Evolutionary conservation across 768 basidiomycete genomes (phyloP).

Genomic region (Tubosaeta brunneosetosa): DNA sequence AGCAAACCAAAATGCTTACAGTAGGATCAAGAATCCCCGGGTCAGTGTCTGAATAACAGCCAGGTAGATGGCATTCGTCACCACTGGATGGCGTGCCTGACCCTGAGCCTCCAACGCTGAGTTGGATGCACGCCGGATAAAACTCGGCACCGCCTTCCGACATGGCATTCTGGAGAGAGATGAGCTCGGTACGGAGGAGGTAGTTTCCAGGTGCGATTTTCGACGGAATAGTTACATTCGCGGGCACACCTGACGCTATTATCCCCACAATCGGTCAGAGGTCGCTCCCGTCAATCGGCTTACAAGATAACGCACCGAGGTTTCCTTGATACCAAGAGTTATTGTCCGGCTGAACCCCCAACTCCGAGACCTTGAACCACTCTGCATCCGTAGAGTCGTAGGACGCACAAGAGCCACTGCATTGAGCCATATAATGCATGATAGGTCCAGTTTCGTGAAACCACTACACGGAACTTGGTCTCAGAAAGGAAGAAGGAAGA

Average conservation of each 20-base stretch:
- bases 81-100: constrained; percentile 14
- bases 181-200: constrained; percentile 72
- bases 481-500: background rate
- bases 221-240: constrained; percentile 42
- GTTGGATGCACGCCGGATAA: constrained; percentile 29
- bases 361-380: constrained; percentile 71
- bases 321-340: constrained; percentile 46
- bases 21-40: constrained; percentile 59
- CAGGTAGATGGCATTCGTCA: constrained; percentile 58
- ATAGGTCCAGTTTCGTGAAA: constrained; percentile 61
- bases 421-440: constrained; percentile 69
- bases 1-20: constrained; percentile 22
- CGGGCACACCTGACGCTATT: constrained; percentile 35
- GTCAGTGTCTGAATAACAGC: constrained; percentile 63
- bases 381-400: constrained; percentile 55
- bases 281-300: background rate
- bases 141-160: constrained; percentile 49
- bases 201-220: constrained; percentile 65
- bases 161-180: constrained; percentile 66
- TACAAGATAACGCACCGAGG: constrained; percentile 38
- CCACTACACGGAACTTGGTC: constrained; percentile 32
- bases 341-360: constrained; percentile 35
- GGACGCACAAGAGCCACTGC: constrained; percentile 50
- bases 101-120: constrained; percentile 27
- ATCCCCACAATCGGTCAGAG: background rate